Base-by-base conservation (phyloP, 257 asterid genomes). In the Rhazya stricta region DNA sequence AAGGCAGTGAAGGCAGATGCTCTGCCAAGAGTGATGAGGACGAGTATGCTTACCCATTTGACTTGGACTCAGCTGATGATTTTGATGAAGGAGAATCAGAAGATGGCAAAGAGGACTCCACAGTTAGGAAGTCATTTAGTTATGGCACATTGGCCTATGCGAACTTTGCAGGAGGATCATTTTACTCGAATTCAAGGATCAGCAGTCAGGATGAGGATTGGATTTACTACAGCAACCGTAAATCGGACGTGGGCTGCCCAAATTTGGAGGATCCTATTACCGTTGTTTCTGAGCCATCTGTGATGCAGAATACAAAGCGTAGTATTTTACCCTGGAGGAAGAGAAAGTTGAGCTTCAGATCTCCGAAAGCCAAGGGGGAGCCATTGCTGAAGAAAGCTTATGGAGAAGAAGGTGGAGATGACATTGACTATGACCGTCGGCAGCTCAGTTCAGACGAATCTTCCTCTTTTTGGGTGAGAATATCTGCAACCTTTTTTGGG, bases 361-460 rank as follows among this genome's bases (percentile, higher is more conserved):
- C 98, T 80, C 97, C 97, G 37, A 94, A 86, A 84, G 84, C 88
- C 76, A 93, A 88, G 82, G 99, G 97, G 62, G 99, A 94, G 87
- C 99, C 99, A 1, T 78, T 94, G 76, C 87, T 94, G 78, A 94
- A 90, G 86, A 94, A 90, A 88, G 92, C 83, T 18, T 81, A 88
- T 79, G 96, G 89, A 60, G 99, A 94, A 84, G 99, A 92, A 84
- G 99, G 99, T n/a, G 99, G 99, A 16, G 99, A 94, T 81, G 99
- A 94, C 75, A 94, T 94, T 68, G 98, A 94, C 88, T 91, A 74
- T 60, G 98, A 91, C 76, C 91, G 97, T 32, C 83, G 97, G 82
- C 98, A 94, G 86, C 96, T 94, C 74, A 94, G 96, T 68, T 91
- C 98, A 25, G 97, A 94, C 23, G 96, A 88, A 81, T 81, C 96